A percentile compares a stretch with the other conserved stretches of the same genome.
phyloP scores from a whole-genome alignment of 257 asterid genomes.

The Osmanthus fragrans region DNA sequence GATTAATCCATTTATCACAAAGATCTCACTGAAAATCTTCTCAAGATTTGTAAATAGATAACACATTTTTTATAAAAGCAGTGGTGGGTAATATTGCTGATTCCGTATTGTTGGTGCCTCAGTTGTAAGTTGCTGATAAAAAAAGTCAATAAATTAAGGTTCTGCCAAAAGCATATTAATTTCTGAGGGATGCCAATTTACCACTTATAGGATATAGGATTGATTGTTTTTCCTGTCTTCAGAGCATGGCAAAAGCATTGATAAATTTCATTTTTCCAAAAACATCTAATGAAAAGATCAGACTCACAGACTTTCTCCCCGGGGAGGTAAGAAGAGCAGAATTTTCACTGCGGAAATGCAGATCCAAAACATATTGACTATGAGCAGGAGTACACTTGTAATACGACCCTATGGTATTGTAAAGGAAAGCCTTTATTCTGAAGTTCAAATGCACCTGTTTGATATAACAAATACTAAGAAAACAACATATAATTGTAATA shows the following conservation, averaged over 20 bases:
- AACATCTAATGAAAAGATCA: not conserved
- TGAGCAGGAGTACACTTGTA: conserved; percentile 56
- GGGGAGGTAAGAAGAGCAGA: conserved; percentile 75
- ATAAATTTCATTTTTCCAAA: not conserved
- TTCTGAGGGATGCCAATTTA: not conserved
- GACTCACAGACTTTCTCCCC: conserved; percentile 58
- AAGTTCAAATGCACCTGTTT: conserved; percentile 60
- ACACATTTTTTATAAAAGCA: not conserved
- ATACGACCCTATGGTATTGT: conserved; percentile 57
- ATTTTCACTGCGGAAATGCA: conserved; percentile 43
- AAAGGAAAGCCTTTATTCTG: conserved; percentile 43
- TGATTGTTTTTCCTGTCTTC: not conserved
- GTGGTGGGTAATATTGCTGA: conserved; percentile 8
- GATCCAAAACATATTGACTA: conserved; percentile 49
- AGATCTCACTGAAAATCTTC: not conserved
- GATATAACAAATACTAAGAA: conserved; percentile 25
- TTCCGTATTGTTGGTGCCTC: conserved; percentile 4
- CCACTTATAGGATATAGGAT: not conserved
- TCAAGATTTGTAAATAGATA: conserved; percentile 1
- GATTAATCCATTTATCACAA: too few species aligned
- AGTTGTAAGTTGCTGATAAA: not conserved
- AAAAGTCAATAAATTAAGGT: not conserved
- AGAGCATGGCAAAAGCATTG: not conserved
- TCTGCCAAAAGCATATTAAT: not conserved
- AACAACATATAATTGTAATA: not conserved